Percentiles rank a stretch among this genome's conserved stretches.
Evolutionary conservation across 208 protist species (phyloP).

Genomic region (Angomonas ambiguus): DNA sequence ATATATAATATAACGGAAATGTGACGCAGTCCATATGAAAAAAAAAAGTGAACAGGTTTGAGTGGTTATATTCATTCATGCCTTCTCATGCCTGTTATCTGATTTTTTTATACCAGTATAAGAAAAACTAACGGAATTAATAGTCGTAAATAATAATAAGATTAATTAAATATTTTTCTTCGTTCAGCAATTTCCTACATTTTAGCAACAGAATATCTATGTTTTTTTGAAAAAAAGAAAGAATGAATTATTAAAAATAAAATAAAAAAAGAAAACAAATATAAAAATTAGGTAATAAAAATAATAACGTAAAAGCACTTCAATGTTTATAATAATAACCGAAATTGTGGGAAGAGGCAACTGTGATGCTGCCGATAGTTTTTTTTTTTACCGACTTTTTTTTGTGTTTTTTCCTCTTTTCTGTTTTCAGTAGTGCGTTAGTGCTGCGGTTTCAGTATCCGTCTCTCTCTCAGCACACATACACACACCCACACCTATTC

Average conservation of each 20-base stretch:
- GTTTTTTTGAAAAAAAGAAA: constrained; percentile 13
- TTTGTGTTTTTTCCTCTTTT: constrained; percentile 11
- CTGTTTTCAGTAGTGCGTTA: too few species aligned
- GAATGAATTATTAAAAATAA: constrained; percentile 16
- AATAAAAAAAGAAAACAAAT: constrained; percentile 8
- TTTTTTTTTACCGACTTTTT: too few species aligned
- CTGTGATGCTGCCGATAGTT: too few species aligned
- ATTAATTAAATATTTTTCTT: constrained; percentile 6
- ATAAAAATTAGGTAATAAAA: constrained; percentile 15
- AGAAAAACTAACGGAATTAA: background rate
- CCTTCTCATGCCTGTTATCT: background rate
- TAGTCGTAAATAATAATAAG: constrained; percentile 15
- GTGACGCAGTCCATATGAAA: too few species aligned
- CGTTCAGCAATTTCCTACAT: constrained; percentile 8
- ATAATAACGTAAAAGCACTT: constrained; percentile 9
- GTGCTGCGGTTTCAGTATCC: background rate
- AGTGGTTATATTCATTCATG: background rate
- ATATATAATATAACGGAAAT: too few species aligned
- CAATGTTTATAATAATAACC: too few species aligned
- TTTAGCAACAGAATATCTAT: constrained; percentile 10
- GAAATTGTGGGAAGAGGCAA: too few species aligned
- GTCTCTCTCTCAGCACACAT: background rate
- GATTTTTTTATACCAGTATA: background rate
- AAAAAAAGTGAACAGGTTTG: background rate
- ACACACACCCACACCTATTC: constrained; percentile 8